Base-by-base conservation (phyloP, 495 filamentous ascomycete species). In the Emericellopsis terricola region DNA sequence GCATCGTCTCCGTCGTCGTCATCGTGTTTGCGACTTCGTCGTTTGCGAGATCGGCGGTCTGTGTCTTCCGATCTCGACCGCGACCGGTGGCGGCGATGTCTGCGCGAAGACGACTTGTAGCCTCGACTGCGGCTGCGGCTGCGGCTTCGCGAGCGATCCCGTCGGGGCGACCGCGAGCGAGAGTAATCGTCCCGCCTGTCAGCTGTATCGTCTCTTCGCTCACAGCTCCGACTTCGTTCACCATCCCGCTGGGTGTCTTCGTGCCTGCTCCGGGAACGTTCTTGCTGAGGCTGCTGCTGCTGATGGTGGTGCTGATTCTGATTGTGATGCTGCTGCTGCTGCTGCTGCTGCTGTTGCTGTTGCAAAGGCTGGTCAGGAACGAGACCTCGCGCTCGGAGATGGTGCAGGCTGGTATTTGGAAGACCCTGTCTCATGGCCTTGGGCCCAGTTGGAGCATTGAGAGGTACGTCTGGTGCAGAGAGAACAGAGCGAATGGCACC, bases 361-460 rank as follows among this genome's bases (percentile, higher is more conserved):
- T n/a, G n/a, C n/a, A n/a, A n/a, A n/a, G n/a, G n/a, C n/a, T n/a
- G n/a, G n/a, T n/a, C n/a, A n/a, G n/a, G n/a, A n/a, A n/a, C n/a
- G n/a, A n/a, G 55, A 37, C 60, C 59, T 38, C 64, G 51, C 26
- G 59, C 63, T 52, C 63, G 60, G 28, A 71, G 49, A 36, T 61
- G 53, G 34, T 51, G 51, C 44, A 72, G 65, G 50, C 74, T 76
- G 29, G 76, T 81, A 52, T 85, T 86, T 33, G 80, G 76, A 15
- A 76, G 65, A 13, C 86, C 85, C 46, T 87, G 73, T 41, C 91
- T 62, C 75, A 96, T 84, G 13, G 91, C 89, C 53, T 89, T 85
- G 2, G 89, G 89, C 1, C 83, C 89, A 33, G 78, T 89, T 19
- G 89, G 89, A 17, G 89, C 89, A 52, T 70, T 71, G 28, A 64